Evolutionary conservation across 495 filamentous ascomycete species (phyloP), one percentile per base, ranked within the genome.

Genomic region (Cercophora samala): DNA sequence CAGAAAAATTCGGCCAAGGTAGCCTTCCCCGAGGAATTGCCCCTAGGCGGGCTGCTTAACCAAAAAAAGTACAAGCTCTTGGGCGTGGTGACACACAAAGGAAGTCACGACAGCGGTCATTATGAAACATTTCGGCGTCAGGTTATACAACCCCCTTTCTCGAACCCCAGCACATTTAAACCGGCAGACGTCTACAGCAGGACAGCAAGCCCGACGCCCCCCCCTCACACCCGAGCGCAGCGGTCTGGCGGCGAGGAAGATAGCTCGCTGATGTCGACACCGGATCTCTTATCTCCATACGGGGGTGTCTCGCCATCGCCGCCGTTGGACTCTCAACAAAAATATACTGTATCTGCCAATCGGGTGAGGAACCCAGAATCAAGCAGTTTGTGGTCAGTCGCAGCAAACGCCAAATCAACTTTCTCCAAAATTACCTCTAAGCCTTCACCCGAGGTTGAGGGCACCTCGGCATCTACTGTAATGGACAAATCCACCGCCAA

Each of bases 91-190:
- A 95, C 91, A 26, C 95, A 99, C 74, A 97, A 96, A 73, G 95
- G 95, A 21, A 96, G 90, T 66, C 95, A 99, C 78, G 88, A 97
- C 70, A 96, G 92, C 66, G 95, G 95, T 1, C 95, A 99, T 75
- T 99, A 99, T 77, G 95, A 99, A 75, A 92, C 93, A 1, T 98
- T 98, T 78, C 86, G 95, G 29, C 86, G 95, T n/a, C 96, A 97
- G 76, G 87, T 88, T 65, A 74, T 84, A 62, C 76, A 77, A 58
- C 81, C 86, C 1, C 92, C 93, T 0, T 97, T 87, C 70, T 91
- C 92, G 0, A 97, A 92, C 0, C 91, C 92, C 0, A 86, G 90
- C 73, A 85, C 86, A 0, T 92, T 93, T 77, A 88, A 89, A 58
- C 80, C 85, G 6, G 88, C 88, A 8, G 89, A 86, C 3, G 86